Evolutionary conservation across 2,329 filamentous ascomycete species (phyloP).

Genomic region (Ophiobolus disseminans): DNA sequence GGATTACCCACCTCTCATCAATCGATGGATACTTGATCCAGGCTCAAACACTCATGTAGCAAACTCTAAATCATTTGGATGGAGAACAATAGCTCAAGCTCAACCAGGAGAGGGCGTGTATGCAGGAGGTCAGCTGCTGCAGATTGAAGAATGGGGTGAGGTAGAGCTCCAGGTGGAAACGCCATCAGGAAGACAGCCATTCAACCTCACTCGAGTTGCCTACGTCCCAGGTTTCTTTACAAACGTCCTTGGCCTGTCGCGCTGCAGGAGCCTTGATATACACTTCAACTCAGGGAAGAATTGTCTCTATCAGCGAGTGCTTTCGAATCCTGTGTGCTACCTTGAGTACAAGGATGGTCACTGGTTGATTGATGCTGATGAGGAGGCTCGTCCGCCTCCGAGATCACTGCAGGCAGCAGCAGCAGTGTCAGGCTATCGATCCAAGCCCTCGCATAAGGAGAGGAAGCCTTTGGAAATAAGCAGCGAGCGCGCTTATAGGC

Average conservation of each 20-base stretch:
- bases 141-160: constrained; percentile 10
- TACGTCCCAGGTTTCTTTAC: constrained; percentile 12
- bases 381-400: too few relatives aligned
- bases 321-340: not conserved
- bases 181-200: not conserved
- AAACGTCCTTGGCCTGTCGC: constrained; percentile 9
- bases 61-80: constrained; percentile 7
- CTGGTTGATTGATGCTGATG: not conserved
- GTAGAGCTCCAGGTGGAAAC: constrained; percentile 2
- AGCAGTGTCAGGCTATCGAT: too few relatives aligned
- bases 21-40: constrained; percentile 15
- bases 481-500: too few relatives aligned
- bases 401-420: too few relatives aligned
- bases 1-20: constrained; percentile 3
- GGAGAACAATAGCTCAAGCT: constrained; percentile 3
- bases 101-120: constrained; percentile 4
- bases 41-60: constrained; percentile 13
- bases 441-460: too few relatives aligned
- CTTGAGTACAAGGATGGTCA: constrained; percentile 6
- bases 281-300: constrained; percentile 13
- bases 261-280: constrained; percentile 7
- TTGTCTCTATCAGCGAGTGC: constrained; percentile 5
- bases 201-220: too few relatives aligned
- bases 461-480: too few relatives aligned
- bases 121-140: constrained; percentile 8